phyloP scores from a whole-genome alignment of 2,329 filamentous ascomycete species.

The Aspergillus clavatus region DNA sequence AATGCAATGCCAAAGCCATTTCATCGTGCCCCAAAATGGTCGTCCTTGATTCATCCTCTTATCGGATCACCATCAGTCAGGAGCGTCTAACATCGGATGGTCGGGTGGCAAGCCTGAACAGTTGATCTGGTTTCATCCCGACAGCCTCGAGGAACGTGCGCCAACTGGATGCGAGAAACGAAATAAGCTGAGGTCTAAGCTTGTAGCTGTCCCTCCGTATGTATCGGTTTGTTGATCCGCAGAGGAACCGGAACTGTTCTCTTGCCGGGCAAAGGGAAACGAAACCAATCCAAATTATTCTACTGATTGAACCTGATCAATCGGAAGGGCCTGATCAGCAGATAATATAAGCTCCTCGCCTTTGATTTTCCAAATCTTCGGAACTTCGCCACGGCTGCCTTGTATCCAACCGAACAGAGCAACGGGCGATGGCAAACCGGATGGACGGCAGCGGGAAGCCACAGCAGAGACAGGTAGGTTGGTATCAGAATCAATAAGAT shows the following conservation, averaged over 20 bases:
- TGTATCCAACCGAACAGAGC: not conserved
- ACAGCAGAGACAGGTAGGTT: slow-evolving; percentile 6
- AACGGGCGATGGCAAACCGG: slow-evolving; percentile 12
- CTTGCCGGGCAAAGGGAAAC: not conserved
- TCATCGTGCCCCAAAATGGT: slow-evolving; percentile 7
- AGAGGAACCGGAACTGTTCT: too few relatives aligned
- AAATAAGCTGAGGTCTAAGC: slow-evolving; percentile 1
- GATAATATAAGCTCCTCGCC: slow-evolving; percentile 3
- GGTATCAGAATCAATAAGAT: not conserved
- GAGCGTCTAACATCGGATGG: not conserved
- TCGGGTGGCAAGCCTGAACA: too few relatives aligned
- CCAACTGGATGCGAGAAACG: slow-evolving; percentile 3
- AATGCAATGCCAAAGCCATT: slow-evolving; percentile 16
- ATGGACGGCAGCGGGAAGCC: slow-evolving; percentile 10
- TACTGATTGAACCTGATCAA: not conserved
- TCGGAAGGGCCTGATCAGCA: slow-evolving; percentile 1
- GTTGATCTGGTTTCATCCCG: slow-evolving; percentile 7
- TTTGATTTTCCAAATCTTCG: too few relatives aligned
- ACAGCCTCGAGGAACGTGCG: slow-evolving; percentile 1
- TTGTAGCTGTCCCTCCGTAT: slow-evolving; percentile 1
- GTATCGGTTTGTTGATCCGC: not conserved
- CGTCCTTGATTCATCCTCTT: not conserved
- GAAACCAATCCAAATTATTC: not conserved
- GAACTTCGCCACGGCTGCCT: not conserved
- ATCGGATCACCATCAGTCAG: not conserved